These are phyloP conservation scores for Penicillium janthinellum DNA, from an alignment of 2,329 filamentous ascomycete genomes.

Conservation along the genomic window DNA sequence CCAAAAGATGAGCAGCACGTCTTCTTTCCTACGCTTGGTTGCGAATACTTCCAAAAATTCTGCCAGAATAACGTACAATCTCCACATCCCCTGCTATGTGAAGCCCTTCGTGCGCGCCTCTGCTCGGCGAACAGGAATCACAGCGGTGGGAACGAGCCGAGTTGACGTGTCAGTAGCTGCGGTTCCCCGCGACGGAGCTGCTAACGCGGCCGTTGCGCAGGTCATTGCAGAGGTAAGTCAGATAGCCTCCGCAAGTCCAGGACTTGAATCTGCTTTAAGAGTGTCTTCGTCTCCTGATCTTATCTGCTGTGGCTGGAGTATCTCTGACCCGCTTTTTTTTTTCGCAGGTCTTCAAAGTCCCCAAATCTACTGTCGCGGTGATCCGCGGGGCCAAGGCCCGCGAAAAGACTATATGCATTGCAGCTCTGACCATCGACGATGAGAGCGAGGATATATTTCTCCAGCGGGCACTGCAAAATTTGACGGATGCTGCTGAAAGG, in stretches of 20 bases:
- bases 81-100: constrained; percentile 67
- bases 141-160: constrained; percentile 56
- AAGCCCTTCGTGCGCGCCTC: too few relatives aligned
- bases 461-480: constrained; percentile 18
- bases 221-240: constrained; percentile 61
- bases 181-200: constrained; percentile 66
- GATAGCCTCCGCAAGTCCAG: background rate
- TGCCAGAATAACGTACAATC: constrained; percentile 31
- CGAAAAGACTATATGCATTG: constrained; percentile 60
- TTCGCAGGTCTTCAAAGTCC: constrained; percentile 57
- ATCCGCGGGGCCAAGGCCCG: constrained; percentile 64
- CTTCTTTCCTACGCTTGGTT: constrained; percentile 17
- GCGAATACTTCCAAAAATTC: constrained; percentile 5
- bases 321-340: background rate
- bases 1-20: constrained; percentile 11
- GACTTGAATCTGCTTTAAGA: too few relatives aligned
- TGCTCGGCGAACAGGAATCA: constrained; percentile 63
- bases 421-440: constrained; percentile 29
- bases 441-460: constrained; percentile 38
- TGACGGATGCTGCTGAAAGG: constrained; percentile 23
- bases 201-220: constrained; percentile 66
- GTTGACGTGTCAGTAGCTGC: constrained; percentile 69
- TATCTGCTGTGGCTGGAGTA: background rate
- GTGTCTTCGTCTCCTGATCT: background rate
- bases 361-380: constrained; percentile 66